Conservation (phyloP, 768 basidiomycete species). For the Pilatotrama ljubarskyi region DNA sequence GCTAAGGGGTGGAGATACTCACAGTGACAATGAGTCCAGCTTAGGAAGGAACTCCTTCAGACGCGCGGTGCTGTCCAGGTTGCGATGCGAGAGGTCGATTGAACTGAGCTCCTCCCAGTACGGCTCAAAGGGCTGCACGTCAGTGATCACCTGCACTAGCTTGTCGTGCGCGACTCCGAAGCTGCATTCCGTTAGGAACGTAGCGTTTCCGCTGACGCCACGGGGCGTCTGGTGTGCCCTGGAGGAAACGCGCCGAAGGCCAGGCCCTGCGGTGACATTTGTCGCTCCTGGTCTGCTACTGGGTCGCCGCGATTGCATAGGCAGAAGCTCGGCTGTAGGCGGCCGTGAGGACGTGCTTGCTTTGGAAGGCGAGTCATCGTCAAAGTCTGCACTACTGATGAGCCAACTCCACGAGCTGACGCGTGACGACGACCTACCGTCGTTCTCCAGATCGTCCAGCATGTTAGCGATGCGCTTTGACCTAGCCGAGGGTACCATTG, state of each 20-base stretch:
- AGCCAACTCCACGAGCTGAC: neutral
- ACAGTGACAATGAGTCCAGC: conserved; percentile 77
- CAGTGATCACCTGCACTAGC: conserved; percentile 90
- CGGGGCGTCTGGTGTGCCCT: conserved; percentile 17
- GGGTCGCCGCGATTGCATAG: conserved; percentile 44
- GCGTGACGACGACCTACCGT: conserved; percentile 46
- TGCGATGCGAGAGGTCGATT: conserved; percentile 75
- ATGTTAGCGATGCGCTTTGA: conserved; percentile 82
- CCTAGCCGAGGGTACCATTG: conserved; percentile 58
- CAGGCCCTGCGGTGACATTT: neutral
- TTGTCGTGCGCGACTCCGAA: conserved; percentile 93
- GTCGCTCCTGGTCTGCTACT: neutral
- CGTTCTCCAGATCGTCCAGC: conserved; percentile 70
- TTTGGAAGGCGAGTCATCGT: conserved; percentile 58
- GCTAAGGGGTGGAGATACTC: conserved; percentile 35
- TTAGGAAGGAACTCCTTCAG: conserved; percentile 89
- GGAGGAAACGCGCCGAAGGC: conserved; percentile 35
- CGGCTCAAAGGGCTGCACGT: conserved; percentile 92
- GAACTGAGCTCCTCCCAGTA: conserved; percentile 82
- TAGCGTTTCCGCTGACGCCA: conserved; percentile 42
- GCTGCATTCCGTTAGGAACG: conserved; percentile 94
- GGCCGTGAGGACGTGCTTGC: conserved; percentile 44
- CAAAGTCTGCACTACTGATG: conserved; percentile 27
- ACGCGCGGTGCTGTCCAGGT: conserved; percentile 78
- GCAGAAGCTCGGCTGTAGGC: conserved; percentile 48